Evolutionary conservation across 2,329 filamentous ascomycete species (phyloP).

Genomic region (Verticillium nonalfalfae): DNA sequence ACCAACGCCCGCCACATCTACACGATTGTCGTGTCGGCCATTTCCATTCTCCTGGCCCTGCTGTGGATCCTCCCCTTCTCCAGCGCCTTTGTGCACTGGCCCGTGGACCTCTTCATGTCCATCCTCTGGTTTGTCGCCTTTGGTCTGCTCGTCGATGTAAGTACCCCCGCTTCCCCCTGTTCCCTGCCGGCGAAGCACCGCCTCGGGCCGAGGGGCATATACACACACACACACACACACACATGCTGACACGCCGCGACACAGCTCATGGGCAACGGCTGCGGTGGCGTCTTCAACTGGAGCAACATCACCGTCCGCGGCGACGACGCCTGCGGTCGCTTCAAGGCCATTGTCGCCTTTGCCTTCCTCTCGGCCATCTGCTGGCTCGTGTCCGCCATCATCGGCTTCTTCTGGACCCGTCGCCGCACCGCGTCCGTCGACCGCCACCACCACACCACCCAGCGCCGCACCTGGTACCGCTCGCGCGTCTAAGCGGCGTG

Average conservation of each 20-base stretch:
- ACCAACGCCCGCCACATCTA: slow-evolving; percentile 65
- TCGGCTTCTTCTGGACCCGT: slow-evolving; percentile 50
- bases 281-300: slow-evolving; percentile 57
- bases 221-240: too few relatives aligned
- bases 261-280: slow-evolving; percentile 37
- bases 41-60: slow-evolving; percentile 63
- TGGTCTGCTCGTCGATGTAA: slow-evolving; percentile 57
- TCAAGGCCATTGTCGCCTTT: slow-evolving; percentile 67
- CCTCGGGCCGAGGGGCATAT: too few relatives aligned
- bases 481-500: slow-evolving; percentile 29
- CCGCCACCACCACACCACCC: slow-evolving; percentile 9
- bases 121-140: slow-evolving; percentile 66
- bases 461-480: slow-evolving; percentile 33
- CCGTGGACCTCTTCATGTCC: slow-evolving; percentile 62
- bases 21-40: slow-evolving; percentile 61
- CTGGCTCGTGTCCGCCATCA: slow-evolving; percentile 59
- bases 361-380: slow-evolving; percentile 63
- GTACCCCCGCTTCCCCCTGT: slow-evolving; percentile 16
- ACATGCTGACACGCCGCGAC: neutral
- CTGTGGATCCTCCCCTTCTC: slow-evolving; percentile 70
- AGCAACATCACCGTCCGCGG: slow-evolving; percentile 39
- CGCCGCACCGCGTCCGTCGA: slow-evolving; percentile 26
- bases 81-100: slow-evolving; percentile 62
- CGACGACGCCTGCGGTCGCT: slow-evolving; percentile 54
- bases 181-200: too few relatives aligned